Base-by-base conservation (phyloP, 2,329 filamentous ascomycete species). In the Huntiella abstrusa region DNA sequence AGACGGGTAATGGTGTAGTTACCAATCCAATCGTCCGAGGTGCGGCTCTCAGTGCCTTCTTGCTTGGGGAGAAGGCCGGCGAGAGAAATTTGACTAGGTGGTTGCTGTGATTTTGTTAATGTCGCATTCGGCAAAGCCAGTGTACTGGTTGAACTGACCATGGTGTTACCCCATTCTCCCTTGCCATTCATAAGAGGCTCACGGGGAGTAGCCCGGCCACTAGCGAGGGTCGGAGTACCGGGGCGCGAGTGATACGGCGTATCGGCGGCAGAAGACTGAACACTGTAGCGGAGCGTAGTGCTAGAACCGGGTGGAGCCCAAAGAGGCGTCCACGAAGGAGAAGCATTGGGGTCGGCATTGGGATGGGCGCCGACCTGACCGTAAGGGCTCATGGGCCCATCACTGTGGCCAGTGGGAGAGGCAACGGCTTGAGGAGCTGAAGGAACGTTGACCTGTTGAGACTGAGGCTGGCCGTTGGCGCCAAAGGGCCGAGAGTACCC, bases 11-110 rank as follows among this genome's bases (percentile, higher is more conserved):
- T 64, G 22, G 42, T 50, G 33, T 48, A 47, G 34, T 48, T 39
- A 22, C 41, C 35, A 6, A 38, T 47, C 36, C 41, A 47, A 17
- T 50, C 48, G 13, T 35, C 15, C 10, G 47, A 53, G 4, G 51
- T 15, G 28, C 44, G 46, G 28, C 46, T 40, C 16, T 35, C 53
- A 3, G 52, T 51, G 3, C 55, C 52, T 13, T 58, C 50, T 15
- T 32, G 40, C 32, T 56, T 54, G 13, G 59, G 61, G 3, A 67
- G 55, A 5, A 67, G 57, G 12, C 58, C 62, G 2, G 62, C 58
- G 33, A 66, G 56, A 49, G 62, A 66, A 42, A 62, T 56, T 41
- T 64, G 57, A 55, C 64, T 66, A 52, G 64, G 62, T 49, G 63
- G 60, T 63, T 66, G 53, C 48, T 43, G 52, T 10, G 41, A 56